Percentiles rank a stretch among this genome's conserved stretches.
phyloP scores from a whole-genome alignment of 1,284 basidiomycete genomes.

The Ustilago esculenta region DNA sequence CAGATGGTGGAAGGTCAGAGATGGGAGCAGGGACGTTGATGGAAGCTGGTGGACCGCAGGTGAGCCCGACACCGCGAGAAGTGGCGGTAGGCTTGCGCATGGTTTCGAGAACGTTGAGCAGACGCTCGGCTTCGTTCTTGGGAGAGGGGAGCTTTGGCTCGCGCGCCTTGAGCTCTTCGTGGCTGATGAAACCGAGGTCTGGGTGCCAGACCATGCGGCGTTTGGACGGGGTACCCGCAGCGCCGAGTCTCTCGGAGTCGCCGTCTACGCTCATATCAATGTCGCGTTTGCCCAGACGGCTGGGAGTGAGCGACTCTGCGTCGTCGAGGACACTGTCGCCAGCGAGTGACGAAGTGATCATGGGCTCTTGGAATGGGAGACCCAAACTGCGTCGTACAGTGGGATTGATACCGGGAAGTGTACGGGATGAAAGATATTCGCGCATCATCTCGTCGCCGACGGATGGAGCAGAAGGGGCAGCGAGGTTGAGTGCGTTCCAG shows the following conservation, averaged over 20 bases:
- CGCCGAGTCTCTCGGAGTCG: conserved; percentile 26
- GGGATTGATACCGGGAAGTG: conserved; percentile 37
- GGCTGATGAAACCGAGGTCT: conserved; percentile 59
- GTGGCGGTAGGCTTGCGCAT: conserved; percentile 63
- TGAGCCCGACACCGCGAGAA: conserved; percentile 37
- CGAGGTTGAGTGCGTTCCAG: conserved; percentile 59
- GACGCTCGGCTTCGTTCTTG: conserved; percentile 68
- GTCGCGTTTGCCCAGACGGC: conserved; percentile 42
- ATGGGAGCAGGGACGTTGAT: conserved; percentile 48
- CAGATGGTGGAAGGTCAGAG: conserved; percentile 25
- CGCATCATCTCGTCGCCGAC: conserved; percentile 57
- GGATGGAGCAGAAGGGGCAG: conserved; percentile 34
- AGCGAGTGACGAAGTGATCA: conserved; percentile 22
- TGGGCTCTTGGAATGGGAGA: conserved; percentile 13
- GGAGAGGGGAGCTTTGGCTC: conserved; percentile 59
- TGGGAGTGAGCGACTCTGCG: conserved; percentile 30
- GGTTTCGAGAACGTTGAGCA: conserved; percentile 67
- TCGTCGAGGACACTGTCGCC: conserved; percentile 39
- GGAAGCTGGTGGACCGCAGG: conserved; percentile 18
- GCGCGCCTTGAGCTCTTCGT: conserved; percentile 56
- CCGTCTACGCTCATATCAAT: conserved; percentile 50
- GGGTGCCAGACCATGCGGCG: conserved; percentile 64
- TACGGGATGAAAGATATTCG: conserved; percentile 41
- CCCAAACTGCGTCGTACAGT: conserved; percentile 21
- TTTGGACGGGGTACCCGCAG: conserved; percentile 45